These are phyloP conservation scores for Mycena vulgaris DNA, from an alignment of 768 basidiomycete genomes.

Conservation along the genomic window DNA sequence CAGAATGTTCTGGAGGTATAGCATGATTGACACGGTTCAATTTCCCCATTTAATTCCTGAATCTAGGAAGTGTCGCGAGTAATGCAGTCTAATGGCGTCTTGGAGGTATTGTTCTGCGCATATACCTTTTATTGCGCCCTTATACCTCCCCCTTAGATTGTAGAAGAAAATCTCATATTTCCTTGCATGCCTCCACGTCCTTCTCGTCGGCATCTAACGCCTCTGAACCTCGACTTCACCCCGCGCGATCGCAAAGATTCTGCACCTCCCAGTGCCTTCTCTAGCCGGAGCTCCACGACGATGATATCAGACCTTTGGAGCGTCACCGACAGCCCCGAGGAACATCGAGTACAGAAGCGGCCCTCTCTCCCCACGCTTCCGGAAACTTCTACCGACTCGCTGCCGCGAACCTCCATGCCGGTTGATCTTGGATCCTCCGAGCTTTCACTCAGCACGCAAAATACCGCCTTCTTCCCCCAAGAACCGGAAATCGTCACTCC, in stretches of 20 bases:
- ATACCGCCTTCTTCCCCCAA: slow-evolving; percentile 33
- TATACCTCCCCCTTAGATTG: slow-evolving; percentile 60
- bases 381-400: slow-evolving; percentile 39
- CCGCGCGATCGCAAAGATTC: slow-evolving; percentile 39
- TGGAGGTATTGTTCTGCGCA: slow-evolving; percentile 67
- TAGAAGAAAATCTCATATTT: slow-evolving; percentile 84
- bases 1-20: slow-evolving; percentile 74
- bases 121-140: slow-evolving; percentile 13
- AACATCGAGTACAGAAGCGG: slow-evolving; percentile 41
- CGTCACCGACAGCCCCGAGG: slow-evolving; percentile 37
- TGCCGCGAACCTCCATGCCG: slow-evolving; percentile 33
- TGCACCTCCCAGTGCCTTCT: slow-evolving; percentile 37
- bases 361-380: slow-evolving; percentile 44
- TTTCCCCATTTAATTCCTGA: slow-evolving; percentile 23
- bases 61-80: slow-evolving; percentile 78
- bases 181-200: slow-evolving; percentile 57
- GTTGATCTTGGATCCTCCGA: slow-evolving; percentile 35
- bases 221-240: slow-evolving; percentile 36
- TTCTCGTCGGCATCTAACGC: slow-evolving; percentile 37
- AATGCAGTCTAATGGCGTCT: slow-evolving; percentile 70
- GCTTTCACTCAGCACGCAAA: slow-evolving; percentile 32
- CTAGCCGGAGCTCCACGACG: slow-evolving; percentile 45
- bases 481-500: slow-evolving; percentile 30
- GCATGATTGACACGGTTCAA: slow-evolving; percentile 1
- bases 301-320: slow-evolving; percentile 42